These are phyloP conservation scores for Vaccinium darrowii DNA, from an alignment of 148 eudicot species.

Conservation along the genomic window DNA sequence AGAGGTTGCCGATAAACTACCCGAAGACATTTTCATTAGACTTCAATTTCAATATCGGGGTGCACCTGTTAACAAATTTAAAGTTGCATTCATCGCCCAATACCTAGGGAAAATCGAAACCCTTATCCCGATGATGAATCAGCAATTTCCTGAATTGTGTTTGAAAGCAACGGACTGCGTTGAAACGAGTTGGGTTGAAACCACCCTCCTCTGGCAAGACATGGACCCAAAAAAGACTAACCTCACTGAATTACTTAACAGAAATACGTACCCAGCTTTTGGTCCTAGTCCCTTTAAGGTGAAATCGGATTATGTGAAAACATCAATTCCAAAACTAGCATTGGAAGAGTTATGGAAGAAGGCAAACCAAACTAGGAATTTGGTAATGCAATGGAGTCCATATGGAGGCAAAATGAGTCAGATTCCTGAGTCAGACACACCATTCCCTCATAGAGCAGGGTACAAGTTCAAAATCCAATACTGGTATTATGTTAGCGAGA, in stretches of 20 bases:
- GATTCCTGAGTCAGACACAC: not conserved
- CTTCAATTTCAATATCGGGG: not conserved
- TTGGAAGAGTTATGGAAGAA: not conserved
- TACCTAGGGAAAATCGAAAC: not conserved
- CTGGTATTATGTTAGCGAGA: too few species aligned
- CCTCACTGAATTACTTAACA: too few species aligned
- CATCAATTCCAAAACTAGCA: not conserved
- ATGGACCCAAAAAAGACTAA: too few species aligned
- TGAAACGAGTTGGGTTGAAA: not conserved
- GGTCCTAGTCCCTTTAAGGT: too few species aligned
- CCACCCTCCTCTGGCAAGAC: not conserved
- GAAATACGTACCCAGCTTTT: too few species aligned
- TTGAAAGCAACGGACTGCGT: not conserved
- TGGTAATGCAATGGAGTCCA: not conserved
- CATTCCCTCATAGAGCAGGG: not conserved
- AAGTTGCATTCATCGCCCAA: not conserved
- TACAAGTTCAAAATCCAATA: too few species aligned
- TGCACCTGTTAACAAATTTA: not conserved
- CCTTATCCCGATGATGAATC: not conserved
- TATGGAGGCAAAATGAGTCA: not conserved
- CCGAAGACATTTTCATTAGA: not conserved
- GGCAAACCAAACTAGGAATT: not conserved
- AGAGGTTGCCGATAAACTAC: not conserved
- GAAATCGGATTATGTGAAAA: not conserved
- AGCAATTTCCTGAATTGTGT: not conserved